Conservation (phyloP, 331 rosid genomes). For the Arachis monticola region DNA sequence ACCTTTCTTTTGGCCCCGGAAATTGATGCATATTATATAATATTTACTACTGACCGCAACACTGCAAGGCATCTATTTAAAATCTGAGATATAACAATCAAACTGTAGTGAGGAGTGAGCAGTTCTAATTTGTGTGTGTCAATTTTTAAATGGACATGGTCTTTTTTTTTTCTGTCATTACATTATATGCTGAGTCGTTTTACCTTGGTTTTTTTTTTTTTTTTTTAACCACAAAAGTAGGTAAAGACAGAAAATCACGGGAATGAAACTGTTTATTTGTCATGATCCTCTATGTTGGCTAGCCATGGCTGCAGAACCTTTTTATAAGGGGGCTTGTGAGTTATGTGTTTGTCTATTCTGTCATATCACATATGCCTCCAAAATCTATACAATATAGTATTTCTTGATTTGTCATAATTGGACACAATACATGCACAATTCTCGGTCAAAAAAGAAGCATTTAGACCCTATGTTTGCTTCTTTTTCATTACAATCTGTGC, state of each 20-base stretch:
- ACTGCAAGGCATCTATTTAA: slow-evolving; percentile 4
- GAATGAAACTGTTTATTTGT: slow-evolving; percentile 57
- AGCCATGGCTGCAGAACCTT: slow-evolving; percentile 35
- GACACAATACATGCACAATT: background rate
- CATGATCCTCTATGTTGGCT: slow-evolving; percentile 43
- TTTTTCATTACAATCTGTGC: background rate
- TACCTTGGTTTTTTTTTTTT: slow-evolving; percentile 17
- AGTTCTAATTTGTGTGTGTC: background rate
- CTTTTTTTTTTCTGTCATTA: background rate
- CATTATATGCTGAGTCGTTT: slow-evolving; percentile 33
- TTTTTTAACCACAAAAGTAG: slow-evolving; percentile 26
- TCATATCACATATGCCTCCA: slow-evolving; percentile 44
- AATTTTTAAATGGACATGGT: background rate
- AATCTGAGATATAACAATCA: slow-evolving; percentile 10
- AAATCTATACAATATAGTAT: background rate
- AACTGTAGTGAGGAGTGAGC: slow-evolving; percentile 19
- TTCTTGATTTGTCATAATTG: slow-evolving; percentile 11
- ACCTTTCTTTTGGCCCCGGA: background rate
- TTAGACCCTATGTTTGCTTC: background rate
- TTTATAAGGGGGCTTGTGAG: slow-evolving; percentile 7
- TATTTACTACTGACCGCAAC: background rate
- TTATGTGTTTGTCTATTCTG: slow-evolving; percentile 34
- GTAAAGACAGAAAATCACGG: slow-evolving; percentile 60
- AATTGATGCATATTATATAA: no score
- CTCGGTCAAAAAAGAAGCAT: slow-evolving; percentile 22